Conservation (phyloP, 169 alveolate species). For the Cryptosporidium parvum region DNA sequence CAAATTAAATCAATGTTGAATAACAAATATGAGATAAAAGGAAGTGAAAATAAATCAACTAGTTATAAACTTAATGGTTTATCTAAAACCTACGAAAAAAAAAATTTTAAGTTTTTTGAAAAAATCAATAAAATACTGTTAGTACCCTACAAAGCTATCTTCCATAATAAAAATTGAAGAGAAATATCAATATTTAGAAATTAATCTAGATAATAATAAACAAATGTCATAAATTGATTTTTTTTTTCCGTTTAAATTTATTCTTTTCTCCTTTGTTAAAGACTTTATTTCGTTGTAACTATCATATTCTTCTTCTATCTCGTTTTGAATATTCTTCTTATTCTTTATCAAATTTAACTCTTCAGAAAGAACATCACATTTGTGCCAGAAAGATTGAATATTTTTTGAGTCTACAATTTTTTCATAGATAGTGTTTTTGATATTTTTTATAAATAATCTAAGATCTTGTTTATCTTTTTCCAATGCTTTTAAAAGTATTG, state of each 20-base stretch:
- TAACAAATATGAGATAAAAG: background rate
- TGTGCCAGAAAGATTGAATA: constrained; percentile 46
- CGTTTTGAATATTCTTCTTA: constrained; percentile 22
- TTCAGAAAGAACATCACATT: constrained; percentile 51
- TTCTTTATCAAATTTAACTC: constrained; percentile 5
- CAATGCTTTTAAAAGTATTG: background rate
- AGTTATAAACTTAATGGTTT: background rate
- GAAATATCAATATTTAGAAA: background rate
- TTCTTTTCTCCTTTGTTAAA: background rate
- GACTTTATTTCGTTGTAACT: background rate
- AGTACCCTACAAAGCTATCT: background rate
- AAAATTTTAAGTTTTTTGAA: background rate
- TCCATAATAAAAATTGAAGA: background rate
- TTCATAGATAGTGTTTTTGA: background rate
- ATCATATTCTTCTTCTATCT: background rate
- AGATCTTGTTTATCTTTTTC: background rate
- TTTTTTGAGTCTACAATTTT: background rate
- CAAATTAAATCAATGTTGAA: background rate
- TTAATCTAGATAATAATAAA: background rate
- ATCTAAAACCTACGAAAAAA: background rate
- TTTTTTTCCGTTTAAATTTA: background rate
- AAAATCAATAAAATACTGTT: background rate
- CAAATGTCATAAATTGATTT: background rate
- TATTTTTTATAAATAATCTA: background rate
- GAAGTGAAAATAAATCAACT: background rate